Base-by-base conservation (phyloP, 2,329 filamentous ascomycete genomes). In the Ophiocordyceps unilateralis region DNA sequence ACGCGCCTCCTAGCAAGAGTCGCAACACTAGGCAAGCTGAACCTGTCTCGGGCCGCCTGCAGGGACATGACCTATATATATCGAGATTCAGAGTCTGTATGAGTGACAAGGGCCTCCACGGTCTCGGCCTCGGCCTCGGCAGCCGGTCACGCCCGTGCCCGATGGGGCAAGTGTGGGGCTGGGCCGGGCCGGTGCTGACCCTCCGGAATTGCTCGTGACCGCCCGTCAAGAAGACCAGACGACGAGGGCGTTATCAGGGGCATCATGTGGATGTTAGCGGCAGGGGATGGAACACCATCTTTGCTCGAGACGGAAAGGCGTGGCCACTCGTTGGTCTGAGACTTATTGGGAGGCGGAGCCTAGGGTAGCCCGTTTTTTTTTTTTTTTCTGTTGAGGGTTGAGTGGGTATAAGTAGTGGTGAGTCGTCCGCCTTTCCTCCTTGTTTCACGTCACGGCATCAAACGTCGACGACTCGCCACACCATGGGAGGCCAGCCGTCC, bases 401-500 rank as follows among this genome's bases (percentile, higher is more conserved):
- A n/a, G n/a, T n/a, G n/a, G n/a, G n/a, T n/a, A n/a, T n/a, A n/a
- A n/a, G n/a, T n/a, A n/a, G n/a, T n/a, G n/a, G n/a, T n/a, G n/a
- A n/a, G n/a, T n/a, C n/a, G n/a, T n/a, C n/a, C n/a, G n/a, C n/a
- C n/a, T n/a, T n/a, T n/a, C n/a, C n/a, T n/a, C n/a, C n/a, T n/a
- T n/a, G n/a, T n/a, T n/a, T n/a, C n/a, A n/a, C n/a, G n/a, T n/a
- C n/a, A n/a, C n/a, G n/a, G n/a, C n/a, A n/a, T n/a, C n/a, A n/a
- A n/a, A n/a, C n/a, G n/a, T n/a, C n/a, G n/a, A n/a, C n/a, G n/a
- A 28, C 26, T 11, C 14, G 26, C 11, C 26, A 12, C 43, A 48
- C 42, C 22, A 71, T 71, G 68, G 68, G 68, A 41, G 58, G 59
- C 23, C 57, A 67, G 45, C 60, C 59, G 46, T 71, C 68, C 21